Evolutionary conservation across 2,329 filamentous ascomycete genomes (phyloP).

Genomic region (Botryotinia convoluta): DNA sequence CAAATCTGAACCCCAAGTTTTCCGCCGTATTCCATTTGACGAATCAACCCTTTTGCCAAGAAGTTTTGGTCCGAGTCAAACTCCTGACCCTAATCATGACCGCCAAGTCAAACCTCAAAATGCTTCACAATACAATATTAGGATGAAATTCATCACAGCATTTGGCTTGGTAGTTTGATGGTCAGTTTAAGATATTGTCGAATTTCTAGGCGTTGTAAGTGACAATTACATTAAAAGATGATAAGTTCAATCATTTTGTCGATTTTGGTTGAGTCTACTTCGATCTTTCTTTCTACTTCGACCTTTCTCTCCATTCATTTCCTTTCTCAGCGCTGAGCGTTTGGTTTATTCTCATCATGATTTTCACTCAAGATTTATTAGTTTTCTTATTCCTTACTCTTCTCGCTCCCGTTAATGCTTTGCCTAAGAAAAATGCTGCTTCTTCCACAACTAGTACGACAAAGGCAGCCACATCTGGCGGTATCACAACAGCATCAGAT

Average conservation of each 20-base stretch:
- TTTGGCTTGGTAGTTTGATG: slow-evolving; percentile 17
- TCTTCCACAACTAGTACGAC: slow-evolving; percentile 8
- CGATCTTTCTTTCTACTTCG: background rate
- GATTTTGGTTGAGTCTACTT: background rate
- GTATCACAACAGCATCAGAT: slow-evolving; percentile 45
- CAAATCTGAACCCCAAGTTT: background rate
- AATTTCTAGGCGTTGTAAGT: background rate
- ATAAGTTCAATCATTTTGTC: background rate
- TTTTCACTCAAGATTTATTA: slow-evolving; percentile 12
- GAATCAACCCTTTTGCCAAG: slow-evolving; percentile 4
- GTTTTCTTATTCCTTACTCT: slow-evolving; percentile 2
- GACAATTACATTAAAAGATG: slow-evolving; percentile 6
- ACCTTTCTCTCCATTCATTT: background rate
- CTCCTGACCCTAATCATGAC: background rate
- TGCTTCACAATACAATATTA: slow-evolving; percentile 13
- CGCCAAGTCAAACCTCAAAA: slow-evolving; percentile 19
- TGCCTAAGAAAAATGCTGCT: slow-evolving; percentile 28
- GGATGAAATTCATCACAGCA: slow-evolving; percentile 2
- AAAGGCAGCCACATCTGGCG: slow-evolving; percentile 20
- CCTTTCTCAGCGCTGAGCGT: slow-evolving; percentile 16
- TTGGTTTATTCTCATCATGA: slow-evolving; percentile 13
- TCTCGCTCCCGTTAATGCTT: slow-evolving; percentile 24
- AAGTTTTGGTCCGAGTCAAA: slow-evolving; percentile 18
- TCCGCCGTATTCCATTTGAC: background rate
- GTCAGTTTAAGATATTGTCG: background rate